Evolutionary conservation across 2,329 filamentous ascomycete genomes (phyloP).

Genomic region (Akanthomyces lecanii): DNA sequence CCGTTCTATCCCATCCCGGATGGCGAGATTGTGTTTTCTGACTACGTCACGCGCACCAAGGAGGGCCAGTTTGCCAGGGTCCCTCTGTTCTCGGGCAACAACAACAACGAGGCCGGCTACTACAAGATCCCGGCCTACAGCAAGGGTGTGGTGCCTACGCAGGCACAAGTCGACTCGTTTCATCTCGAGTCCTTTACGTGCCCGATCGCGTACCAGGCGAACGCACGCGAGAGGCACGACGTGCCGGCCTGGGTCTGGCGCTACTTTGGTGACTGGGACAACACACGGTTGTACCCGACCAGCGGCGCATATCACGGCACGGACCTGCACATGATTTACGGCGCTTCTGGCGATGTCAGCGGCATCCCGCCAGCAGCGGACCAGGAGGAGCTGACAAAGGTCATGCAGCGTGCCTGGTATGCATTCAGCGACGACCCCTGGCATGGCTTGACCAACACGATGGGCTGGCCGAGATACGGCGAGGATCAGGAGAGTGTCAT

Average conservation of each 20-base stretch:
- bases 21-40: conserved; percentile 35
- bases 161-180: conserved; percentile 35
- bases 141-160: conserved; percentile 35
- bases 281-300: conserved; percentile 40
- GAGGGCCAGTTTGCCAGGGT: conserved; percentile 35
- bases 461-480: conserved; percentile 36
- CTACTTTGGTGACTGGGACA: conserved; percentile 47
- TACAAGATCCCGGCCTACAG: conserved; percentile 42
- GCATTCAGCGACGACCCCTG: conserved; percentile 36
- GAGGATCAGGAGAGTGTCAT: conserved; percentile 24
- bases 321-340: conserved; percentile 46
- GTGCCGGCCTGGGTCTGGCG: conserved; percentile 43
- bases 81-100: conserved; percentile 41
- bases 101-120: conserved; percentile 44
- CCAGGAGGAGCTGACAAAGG: conserved; percentile 30
- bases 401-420: conserved; percentile 40
- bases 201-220: conserved; percentile 37
- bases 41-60: conserved; percentile 34
- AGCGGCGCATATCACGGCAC: conserved; percentile 48
- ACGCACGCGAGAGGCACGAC: conserved; percentile 29
- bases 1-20: conserved; percentile 42
- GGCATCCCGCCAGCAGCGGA: conserved; percentile 29
- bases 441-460: conserved; percentile 27
- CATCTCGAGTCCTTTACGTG: conserved; percentile 44
- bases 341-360: conserved; percentile 35